phyloP scores from a whole-genome alignment of 192 early-diverging fungal genomes.

The Coemansia brasiliensis region DNA sequence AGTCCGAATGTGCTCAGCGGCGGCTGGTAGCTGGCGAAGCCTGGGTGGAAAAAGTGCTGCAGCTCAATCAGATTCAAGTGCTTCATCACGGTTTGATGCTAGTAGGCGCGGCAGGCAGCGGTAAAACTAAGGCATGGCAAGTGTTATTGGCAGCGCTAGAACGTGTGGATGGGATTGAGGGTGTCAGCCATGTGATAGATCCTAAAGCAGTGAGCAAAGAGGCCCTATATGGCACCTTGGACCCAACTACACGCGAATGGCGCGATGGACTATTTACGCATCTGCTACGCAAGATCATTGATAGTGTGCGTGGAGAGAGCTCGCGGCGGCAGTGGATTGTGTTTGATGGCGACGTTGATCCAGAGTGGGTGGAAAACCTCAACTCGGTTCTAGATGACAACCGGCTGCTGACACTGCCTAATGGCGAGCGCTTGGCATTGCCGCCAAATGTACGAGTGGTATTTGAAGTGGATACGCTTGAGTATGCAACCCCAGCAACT shows the following conservation, averaged over 20 bases:
- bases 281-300: conserved; percentile 95
- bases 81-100: conserved; percentile 99
- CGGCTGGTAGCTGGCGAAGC: conserved; percentile 70
- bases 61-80: conserved; percentile 96
- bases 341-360: conserved; percentile 99
- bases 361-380: conserved; percentile 99
- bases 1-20: conserved; percentile 72
- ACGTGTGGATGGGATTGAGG: conserved; percentile 85
- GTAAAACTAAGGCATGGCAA: conserved; percentile 94
- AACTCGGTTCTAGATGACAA: conserved; percentile 96
- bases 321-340: conserved; percentile 97
- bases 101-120: conserved; percentile 96
- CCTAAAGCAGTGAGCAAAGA: conserved; percentile 99
- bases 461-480: conserved; percentile 99
- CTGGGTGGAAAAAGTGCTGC: conserved; percentile 97
- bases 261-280: conserved; percentile 98
- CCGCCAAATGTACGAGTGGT: conserved; percentile 96
- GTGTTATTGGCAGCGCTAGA: conserved; percentile 89
- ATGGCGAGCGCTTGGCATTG: conserved; percentile 94
- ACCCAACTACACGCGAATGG: conserved; percentile 99
- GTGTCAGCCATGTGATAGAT: conserved; percentile 92
- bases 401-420: conserved; percentile 93
- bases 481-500: conserved; percentile 96
- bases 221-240: conserved; percentile 91
- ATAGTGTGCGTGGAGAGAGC: conserved; percentile 96